Base-by-base conservation (phyloP, 2,329 filamentous ascomycete species). In the Penicillium frequentans region DNA sequence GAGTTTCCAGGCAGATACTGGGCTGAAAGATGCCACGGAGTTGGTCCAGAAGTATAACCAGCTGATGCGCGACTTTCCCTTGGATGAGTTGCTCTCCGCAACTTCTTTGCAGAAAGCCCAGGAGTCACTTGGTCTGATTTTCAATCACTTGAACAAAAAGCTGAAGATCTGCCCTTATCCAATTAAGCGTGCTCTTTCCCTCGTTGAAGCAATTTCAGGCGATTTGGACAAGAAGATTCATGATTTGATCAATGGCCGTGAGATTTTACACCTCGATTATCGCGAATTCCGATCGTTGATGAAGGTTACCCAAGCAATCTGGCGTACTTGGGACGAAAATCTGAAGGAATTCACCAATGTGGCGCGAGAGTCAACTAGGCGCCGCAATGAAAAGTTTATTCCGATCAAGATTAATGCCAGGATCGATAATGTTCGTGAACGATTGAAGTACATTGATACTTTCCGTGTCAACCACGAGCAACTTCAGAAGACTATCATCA, bases 381-480 rank as follows among this genome's bases (percentile, higher is more conserved):
- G 93, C 66, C 86, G 95, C 65, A 96, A 96, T 69, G 96, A 98
- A 75, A 96, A 96, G 73, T 99, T 99, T 74, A 97, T 99, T 63
- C 93, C 93, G 5, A 98, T 99, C 81, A 98, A 98, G 79, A 93
- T 99, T 73, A 85, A 83, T 63, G 90, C 92, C 59, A 89, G 90
- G 67, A 95, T 99, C 72, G 88, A 86, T 39, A 90, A 93, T 73
- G 90, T 95, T 26, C 92, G 98, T 75, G 89, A 95, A 61, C 87
- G 95, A 44, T 82, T 99, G 64, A 92, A 90, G 69, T 99, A 99
- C 73, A 92, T 99, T 62, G 86, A 87, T 68, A 96, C 90, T 21
- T 99, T 99, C 80, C 87, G 95, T 26, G 90, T 93, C 68, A 97
- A 98, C 70, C 95, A 99, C 73, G 95, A 99, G 76, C 95, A 99